Percentiles rank a stretch among this genome's conserved stretches.
phyloP scores from a whole-genome alignment of 352 stramenopile species.

The Pythium periplocum region DNA sequence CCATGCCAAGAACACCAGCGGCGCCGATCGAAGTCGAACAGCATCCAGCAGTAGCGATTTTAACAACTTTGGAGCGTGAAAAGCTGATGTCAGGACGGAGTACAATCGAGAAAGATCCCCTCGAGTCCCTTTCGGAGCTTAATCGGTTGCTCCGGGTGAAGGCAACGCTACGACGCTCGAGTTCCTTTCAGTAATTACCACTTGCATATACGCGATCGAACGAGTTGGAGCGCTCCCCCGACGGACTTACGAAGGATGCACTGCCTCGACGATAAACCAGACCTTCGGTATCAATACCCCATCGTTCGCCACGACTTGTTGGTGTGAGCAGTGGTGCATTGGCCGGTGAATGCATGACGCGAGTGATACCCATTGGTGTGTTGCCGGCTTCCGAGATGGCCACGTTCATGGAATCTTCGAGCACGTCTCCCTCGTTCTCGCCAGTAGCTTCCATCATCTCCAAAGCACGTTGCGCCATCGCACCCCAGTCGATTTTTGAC shows the following conservation, averaged over 20 bases:
- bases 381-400: slow-evolving; percentile 42
- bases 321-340: slow-evolving; percentile 48
- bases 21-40: background rate
- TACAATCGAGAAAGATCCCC: slow-evolving; percentile 26
- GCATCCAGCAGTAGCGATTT: slow-evolving; percentile 13
- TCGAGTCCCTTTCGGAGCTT: slow-evolving; percentile 49
- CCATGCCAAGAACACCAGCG: slow-evolving; percentile 6
- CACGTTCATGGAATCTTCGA: slow-evolving; percentile 24
- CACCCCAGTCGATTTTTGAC: slow-evolving; percentile 34
- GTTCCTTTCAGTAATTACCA: slow-evolving; percentile 14
- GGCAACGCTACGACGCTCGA: slow-evolving; percentile 29
- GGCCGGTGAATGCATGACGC: slow-evolving; percentile 43
- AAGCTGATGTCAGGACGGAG: slow-evolving; percentile 11
- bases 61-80: slow-evolving; percentile 17
- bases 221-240: slow-evolving; percentile 15
- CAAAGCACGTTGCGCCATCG: slow-evolving; percentile 32
- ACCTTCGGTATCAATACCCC: slow-evolving; percentile 24
- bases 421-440: slow-evolving; percentile 25
- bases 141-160: slow-evolving; percentile 55
- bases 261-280: slow-evolving; percentile 34
- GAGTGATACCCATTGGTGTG: slow-evolving; percentile 37
- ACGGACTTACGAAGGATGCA: slow-evolving; percentile 19
- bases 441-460: slow-evolving; percentile 35
- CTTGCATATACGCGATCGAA: slow-evolving; percentile 24
- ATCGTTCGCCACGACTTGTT: slow-evolving; percentile 39